A percentile compares a stretch with the other conserved stretches of the same genome.
Evolutionary conservation across 768 basidiomycete genomes (phyloP).

Genomic region (Collybia sordida): DNA sequence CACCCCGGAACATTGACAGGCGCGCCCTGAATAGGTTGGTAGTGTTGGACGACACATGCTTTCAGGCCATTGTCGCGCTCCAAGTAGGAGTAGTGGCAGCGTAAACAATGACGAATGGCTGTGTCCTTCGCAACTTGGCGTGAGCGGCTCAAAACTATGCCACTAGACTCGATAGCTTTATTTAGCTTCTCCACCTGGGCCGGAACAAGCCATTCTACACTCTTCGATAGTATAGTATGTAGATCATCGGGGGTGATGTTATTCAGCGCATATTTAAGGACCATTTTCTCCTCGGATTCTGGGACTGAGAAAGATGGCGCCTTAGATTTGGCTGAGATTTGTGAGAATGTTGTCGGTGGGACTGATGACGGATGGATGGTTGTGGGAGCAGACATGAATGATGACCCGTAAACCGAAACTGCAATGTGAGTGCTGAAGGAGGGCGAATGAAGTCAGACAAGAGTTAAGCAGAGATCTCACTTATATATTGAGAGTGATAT

Average conservation of each 20-base stretch:
- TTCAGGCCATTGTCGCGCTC: conserved; percentile 19
- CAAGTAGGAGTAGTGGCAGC: conserved; percentile 18
- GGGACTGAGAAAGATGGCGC: conserved; percentile 6
- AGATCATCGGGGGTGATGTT: conserved; percentile 16
- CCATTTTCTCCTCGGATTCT: conserved; percentile 9
- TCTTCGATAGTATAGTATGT: conserved; percentile 6
- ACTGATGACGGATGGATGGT: too few species aligned
- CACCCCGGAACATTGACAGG: not conserved
- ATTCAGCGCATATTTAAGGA: conserved; percentile 14
- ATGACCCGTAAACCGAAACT: too few species aligned
- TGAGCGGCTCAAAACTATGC: conserved; percentile 7
- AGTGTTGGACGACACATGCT: conserved; percentile 12
- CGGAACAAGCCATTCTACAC: conserved; percentile 3
- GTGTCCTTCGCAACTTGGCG: conserved; percentile 8
- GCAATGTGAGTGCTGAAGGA: too few species aligned
- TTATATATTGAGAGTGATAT: too few species aligned
- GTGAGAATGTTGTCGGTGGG: too few species aligned
- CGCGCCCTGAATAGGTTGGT: not conserved
- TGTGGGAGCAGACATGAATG: too few species aligned
- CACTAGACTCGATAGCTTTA: conserved; percentile 7
- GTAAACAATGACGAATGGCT: conserved; percentile 18
- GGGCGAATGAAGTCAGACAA: too few species aligned
- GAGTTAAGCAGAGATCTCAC: too few species aligned
- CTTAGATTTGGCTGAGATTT: not conserved
- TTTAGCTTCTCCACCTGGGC: conserved; percentile 14